A percentile compares a stretch with the other conserved stretches of the same genome.
phyloP scores from a whole-genome alignment of 371 early-diverging fungal species.

The Mucor circinelloides region DNA sequence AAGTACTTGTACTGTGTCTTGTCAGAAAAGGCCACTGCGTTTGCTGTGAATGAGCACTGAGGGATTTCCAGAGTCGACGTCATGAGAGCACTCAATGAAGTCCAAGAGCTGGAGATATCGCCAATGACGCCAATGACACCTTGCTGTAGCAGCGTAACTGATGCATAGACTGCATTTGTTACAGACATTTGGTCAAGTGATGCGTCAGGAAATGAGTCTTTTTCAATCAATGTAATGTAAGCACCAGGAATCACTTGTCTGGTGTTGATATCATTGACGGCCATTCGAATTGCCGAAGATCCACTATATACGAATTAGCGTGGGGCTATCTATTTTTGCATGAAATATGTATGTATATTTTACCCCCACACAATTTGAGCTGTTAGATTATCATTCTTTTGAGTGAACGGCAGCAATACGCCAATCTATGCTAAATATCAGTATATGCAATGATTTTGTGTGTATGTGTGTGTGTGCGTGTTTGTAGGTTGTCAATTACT shows the following conservation, averaged over 20 bases:
- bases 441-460: neutral
- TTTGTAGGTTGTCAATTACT: conserved; percentile 19
- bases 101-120: conserved; percentile 57
- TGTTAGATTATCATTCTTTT: conserved; percentile 44
- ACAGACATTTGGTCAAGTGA: conserved; percentile 48
- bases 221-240: conserved; percentile 60
- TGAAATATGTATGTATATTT: neutral
- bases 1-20: conserved; percentile 50
- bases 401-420: conserved; percentile 49
- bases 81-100: conserved; percentile 56
- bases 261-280: conserved; percentile 59
- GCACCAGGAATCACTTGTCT: conserved; percentile 57
- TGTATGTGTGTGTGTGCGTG: neutral
- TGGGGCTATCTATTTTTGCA: too few relatives aligned
- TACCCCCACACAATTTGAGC: conserved; percentile 57
- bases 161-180: conserved; percentile 62
- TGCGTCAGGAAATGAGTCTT: conserved; percentile 59
- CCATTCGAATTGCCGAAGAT: conserved; percentile 64
- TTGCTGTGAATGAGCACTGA: conserved; percentile 59
- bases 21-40: conserved; percentile 52
- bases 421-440: conserved; percentile 34
- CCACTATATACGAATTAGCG: conserved; percentile 43
- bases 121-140: conserved; percentile 61
- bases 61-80: conserved; percentile 54
- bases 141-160: conserved; percentile 58